These are phyloP conservation scores for Tetracladium maxilliforme DNA, from an alignment of 2,329 filamentous ascomycete species.

Conservation along the genomic window DNA sequence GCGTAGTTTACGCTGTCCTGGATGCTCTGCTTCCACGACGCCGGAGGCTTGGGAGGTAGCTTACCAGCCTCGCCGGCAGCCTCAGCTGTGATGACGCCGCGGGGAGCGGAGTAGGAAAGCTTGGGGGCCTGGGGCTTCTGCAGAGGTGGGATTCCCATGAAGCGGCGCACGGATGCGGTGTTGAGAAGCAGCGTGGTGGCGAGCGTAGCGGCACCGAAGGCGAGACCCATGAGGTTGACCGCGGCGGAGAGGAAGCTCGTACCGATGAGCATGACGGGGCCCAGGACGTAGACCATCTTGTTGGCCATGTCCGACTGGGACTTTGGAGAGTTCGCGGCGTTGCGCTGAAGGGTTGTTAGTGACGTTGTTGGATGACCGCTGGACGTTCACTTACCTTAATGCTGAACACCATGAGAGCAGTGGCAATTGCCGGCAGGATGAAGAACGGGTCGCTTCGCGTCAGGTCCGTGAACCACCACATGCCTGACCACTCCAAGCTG, in stretches of 20 bases:
- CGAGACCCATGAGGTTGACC: too few relatives aligned
- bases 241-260: too few relatives aligned
- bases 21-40: not conserved
- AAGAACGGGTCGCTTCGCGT: conserved; percentile 64
- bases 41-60: too few relatives aligned
- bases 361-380: conserved; percentile 5
- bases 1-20: not conserved
- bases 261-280: conserved; percentile 14
- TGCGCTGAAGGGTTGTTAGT: conserved; percentile 1
- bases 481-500: conserved; percentile 53
- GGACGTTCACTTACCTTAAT: conserved; percentile 34
- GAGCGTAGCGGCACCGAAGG: too few relatives aligned
- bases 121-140: too few relatives aligned
- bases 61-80: not conserved
- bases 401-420: conserved; percentile 38
- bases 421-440: conserved; percentile 52
- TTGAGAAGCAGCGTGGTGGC: too few relatives aligned
- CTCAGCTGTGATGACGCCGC: too few relatives aligned
- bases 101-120: too few relatives aligned
- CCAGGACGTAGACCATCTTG: conserved; percentile 17
- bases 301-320: conserved; percentile 15
- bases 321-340: conserved; percentile 14
- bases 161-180: too few relatives aligned
- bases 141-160: too few relatives aligned
- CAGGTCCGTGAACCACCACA: conserved; percentile 69